Percentiles rank a stretch among this genome's conserved stretches.
Evolutionary conservation across 148 eudicot species (phyloP).

Genomic region (Cornus suecica): DNA sequence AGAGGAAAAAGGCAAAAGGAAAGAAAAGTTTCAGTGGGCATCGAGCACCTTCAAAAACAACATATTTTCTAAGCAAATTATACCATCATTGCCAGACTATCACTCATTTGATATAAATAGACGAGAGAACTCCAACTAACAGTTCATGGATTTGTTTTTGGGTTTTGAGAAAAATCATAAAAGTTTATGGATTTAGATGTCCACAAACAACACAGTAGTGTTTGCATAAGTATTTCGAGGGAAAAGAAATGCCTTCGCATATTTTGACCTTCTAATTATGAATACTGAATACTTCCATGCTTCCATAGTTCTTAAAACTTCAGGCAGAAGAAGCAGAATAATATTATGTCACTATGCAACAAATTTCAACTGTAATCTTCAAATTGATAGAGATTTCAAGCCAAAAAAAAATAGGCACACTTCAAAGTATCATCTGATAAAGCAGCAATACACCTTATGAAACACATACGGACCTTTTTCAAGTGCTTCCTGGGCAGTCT

Average conservation of each 20-base stretch:
- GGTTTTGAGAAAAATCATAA: no score
- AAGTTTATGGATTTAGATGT: no score
- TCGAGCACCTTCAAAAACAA: no score
- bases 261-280: neutral
- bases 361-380: neutral
- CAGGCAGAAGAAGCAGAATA: neutral
- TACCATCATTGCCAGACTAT: no score
- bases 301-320: constrained; percentile 3
- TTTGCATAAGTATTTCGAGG: no score
- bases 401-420: neutral
- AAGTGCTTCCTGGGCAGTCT: constrained; percentile 73
- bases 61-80: no score
- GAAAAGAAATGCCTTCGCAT: neutral
- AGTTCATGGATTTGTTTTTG: no score
- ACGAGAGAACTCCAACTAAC: no score
- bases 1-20: no score
- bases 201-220: no score
- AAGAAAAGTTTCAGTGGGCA: no score
- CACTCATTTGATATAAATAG: no score
- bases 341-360: neutral
- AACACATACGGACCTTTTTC: constrained; percentile 49
- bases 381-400: neutral
- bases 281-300: neutral
- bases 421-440: neutral
- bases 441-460: neutral